A percentile compares a stretch with the other conserved stretches of the same genome.
These are phyloP conservation scores for Solanum boliviense DNA, from an alignment of 257 asterid genomes.

Conservation along the genomic window DNA sequence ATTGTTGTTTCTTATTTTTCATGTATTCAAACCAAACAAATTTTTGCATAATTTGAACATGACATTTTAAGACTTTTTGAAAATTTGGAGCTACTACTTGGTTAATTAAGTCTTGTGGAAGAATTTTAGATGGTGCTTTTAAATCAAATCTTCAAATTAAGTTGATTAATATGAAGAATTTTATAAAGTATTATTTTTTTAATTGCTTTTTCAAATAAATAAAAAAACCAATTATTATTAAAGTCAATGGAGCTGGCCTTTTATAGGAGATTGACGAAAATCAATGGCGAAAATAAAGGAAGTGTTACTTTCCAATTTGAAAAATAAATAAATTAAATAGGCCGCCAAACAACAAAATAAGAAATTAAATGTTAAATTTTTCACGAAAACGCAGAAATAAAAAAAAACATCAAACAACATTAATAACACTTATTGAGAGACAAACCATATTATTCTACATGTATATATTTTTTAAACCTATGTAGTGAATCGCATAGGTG, in stretches of 20 bases:
- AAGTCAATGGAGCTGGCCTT: not conserved
- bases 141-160: not conserved
- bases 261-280: not conserved
- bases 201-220: not conserved
- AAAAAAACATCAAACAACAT: not conserved
- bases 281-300: not conserved
- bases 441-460: not conserved
- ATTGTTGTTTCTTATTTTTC: not conserved
- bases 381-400: accelerated
- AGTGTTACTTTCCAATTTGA: not conserved
- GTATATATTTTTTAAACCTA: not conserved
- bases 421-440: not conserved
- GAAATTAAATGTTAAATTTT: not conserved
- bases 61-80: not conserved
- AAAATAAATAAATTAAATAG: not conserved
- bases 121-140: not conserved
- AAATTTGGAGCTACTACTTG: not conserved
- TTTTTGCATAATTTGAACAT: not conserved
- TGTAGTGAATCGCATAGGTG: not conserved
- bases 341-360: not conserved
- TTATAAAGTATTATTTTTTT: not conserved
- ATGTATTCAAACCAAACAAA: not conserved
- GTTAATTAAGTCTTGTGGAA: not conserved
- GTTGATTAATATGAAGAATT: not conserved
- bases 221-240: not conserved